Evolutionary conservation across 2,329 filamentous ascomycete genomes (phyloP), one percentile per base, ranked within the genome.

Genomic region (Cladosporium oxysporum): DNA sequence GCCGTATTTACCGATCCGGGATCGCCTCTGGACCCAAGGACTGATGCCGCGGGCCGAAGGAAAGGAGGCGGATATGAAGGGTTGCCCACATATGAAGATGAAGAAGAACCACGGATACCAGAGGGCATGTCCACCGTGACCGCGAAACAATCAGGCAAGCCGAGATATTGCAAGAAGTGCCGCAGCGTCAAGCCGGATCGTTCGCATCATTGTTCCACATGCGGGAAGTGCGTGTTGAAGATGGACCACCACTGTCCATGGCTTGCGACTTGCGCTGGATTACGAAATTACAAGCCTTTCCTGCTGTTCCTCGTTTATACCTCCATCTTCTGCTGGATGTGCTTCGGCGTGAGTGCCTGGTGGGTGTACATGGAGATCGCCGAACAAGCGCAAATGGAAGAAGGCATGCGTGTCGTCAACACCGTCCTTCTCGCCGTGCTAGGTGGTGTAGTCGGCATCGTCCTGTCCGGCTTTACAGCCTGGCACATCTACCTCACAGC

Each of bases 221-320:
- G 95, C 80, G 88, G 90, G 71, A 90, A 91, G 74, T 99, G 95
- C 78, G 93, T 99, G 29, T 84, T 99, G 78, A 99, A 99, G 83
- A 99, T 99, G 95, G 95, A 99, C 77, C 95, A 99, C 78, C 95
- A 99, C 81, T 99, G 95, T 77, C 95, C 95, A 18, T 99, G 95
- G 95, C 85, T 99, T 59, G 94, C 95, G 31, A 97, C 92, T 4
- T 99, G 95, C 78, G 91, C 99, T 67, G 95, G 95, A 23, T 83
- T 99, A 69, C 88, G 88, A 75, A 99, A 99, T 80, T 96, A 97
- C 84, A 99, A 99, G 80, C 86, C 93, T 0, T 99, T 99, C 76
- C 78, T 99, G 62, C 85, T 98, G 3, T 99, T 98, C 77, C 83
- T 99, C 29, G 86, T 93, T 65, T 98, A 99, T 78, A 92, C 91